Conservation (phyloP, 2,329 filamentous ascomycete genomes). For the Paecilomyces formosus region DNA sequence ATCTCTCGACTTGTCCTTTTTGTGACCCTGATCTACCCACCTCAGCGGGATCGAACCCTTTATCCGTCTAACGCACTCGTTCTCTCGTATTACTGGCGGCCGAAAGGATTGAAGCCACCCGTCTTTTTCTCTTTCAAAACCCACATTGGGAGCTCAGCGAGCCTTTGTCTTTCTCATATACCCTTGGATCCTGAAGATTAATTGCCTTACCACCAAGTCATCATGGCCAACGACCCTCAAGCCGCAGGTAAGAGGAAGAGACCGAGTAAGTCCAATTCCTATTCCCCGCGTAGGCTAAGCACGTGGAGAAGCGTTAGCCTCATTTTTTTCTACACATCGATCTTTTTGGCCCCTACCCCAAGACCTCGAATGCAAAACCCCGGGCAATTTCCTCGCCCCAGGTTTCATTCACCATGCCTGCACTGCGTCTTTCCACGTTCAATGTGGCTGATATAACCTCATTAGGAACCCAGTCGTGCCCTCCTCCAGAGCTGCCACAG, state of each 20-base stretch:
- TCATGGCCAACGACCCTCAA: conserved; percentile 26
- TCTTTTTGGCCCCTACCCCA: not conserved
- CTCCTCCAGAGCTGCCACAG: conserved; percentile 81
- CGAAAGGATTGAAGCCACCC: not conserved
- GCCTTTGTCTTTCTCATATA: not conserved
- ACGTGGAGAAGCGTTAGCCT: not conserved
- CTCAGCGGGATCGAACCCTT: not conserved
- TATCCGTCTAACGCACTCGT: not conserved
- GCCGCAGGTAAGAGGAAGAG: conserved; percentile 31
- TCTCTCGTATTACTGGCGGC: not conserved
- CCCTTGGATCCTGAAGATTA: not conserved
- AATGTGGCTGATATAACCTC: conserved; percentile 19
- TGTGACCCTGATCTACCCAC: not conserved
- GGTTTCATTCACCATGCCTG: not conserved
- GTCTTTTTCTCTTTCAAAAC: not conserved
- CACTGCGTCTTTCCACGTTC: conserved; percentile 2
- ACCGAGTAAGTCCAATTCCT: conserved; percentile 24
- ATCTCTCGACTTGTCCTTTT: not conserved
- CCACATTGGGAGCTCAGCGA: not conserved
- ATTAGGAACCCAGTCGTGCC: conserved; percentile 84
- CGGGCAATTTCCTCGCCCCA: not conserved
- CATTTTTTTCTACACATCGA: conserved; percentile 2
- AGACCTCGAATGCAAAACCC: conserved; percentile 2
- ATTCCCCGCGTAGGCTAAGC: not conserved
- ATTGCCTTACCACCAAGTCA: conserved; percentile 2